Evolutionary conservation across 306 rosid species (phyloP).

Genomic region (Inga laurina): DNA sequence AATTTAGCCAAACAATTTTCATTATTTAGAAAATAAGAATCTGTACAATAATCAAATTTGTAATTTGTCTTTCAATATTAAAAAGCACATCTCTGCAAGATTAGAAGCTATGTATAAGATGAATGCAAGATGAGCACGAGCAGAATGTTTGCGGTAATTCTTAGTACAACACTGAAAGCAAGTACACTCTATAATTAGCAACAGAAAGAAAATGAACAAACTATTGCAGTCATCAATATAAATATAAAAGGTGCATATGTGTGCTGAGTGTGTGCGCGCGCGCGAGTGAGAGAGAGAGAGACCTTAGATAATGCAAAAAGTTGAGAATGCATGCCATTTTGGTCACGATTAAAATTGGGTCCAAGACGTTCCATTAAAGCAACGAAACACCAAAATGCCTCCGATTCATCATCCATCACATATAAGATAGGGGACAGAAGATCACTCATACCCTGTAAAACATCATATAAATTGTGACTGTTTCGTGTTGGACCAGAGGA

Average conservation of each 20-base stretch:
- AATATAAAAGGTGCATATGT: neutral
- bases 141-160: neutral
- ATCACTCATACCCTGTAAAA: conserved; percentile 94
- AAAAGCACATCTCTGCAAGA: conserved; percentile 6
- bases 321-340: conserved; percentile 98
- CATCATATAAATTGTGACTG: conserved; percentile 5
- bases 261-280: conserved; percentile 32
- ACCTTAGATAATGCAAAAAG: conserved; percentile 97
- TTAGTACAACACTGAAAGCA: neutral
- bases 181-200: neutral
- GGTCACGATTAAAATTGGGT: conserved; percentile 98
- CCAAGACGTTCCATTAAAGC: conserved; percentile 93
- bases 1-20: neutral
- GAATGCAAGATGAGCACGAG: conserved; percentile 5
- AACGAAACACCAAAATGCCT: conserved; percentile 96
- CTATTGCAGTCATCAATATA: neutral
- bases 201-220: neutral
- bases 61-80: neutral
- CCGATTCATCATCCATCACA: conserved; percentile 85
- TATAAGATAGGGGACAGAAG: conserved; percentile 90
- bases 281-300: conserved; percentile 37
- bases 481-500: neutral
- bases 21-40: neutral
- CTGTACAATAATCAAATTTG: neutral
- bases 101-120: conserved; percentile 15